Evolutionary conservation across 345 rosid genomes (phyloP).

Genomic region (Excoecaria agallocha): DNA sequence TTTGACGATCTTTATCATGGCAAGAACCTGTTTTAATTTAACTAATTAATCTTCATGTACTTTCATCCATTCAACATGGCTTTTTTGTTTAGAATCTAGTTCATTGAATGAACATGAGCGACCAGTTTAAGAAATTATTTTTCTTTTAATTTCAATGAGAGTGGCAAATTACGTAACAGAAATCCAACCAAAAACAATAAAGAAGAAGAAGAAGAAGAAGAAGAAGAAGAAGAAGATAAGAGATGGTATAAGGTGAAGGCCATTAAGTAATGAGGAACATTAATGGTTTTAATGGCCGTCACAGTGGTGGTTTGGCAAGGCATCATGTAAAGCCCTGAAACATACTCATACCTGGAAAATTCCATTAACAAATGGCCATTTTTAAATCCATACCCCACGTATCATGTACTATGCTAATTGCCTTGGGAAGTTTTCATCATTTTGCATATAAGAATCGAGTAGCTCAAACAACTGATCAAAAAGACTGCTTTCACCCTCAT

Average conservation of each 20-base stretch:
- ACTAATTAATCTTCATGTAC: no score
- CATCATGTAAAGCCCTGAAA: neutral
- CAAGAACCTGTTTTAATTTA: no score
- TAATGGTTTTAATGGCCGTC: neutral
- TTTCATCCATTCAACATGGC: no score
- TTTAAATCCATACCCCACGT: neutral
- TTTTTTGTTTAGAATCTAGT: no score
- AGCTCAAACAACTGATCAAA: slow-evolving; percentile 53
- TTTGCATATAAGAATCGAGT: slow-evolving; percentile 40
- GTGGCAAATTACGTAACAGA: neutral
- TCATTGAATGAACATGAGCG: no score
- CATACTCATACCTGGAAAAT: neutral
- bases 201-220: no score
- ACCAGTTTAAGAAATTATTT: no score
- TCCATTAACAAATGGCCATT: neutral
- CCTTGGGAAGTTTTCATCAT: slow-evolving; percentile 56
- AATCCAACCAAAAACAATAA: neutral
- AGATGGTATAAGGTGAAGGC: neutral
- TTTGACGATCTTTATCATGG: no score
- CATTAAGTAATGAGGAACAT: neutral
- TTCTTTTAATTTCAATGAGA: neutral
- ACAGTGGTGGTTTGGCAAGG: neutral
- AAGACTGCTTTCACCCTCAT: slow-evolving; percentile 58
- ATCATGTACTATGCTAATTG: slow-evolving; percentile 37
- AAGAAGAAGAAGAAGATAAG: no score